phyloP scores from a whole-genome alignment of 176 grass and related monocot genomes.

The Sorghum bicolor region Sorghum_bicolor_NCBIv3 NC_012875.2:59806001-59806500 shows the following conservation, averaged over 20 bases:
- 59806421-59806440: neutral
- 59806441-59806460: neutral
- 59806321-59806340: neutral
- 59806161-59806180: neutral
- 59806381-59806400: conserved; percentile 28
- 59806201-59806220: neutral
- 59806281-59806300: conserved; percentile 6
- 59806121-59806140: neutral
- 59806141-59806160: neutral
- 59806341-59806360: neutral
- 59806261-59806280: neutral
- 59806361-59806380: conserved; percentile 11
- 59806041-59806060: neutral
- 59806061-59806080: neutral
- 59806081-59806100: neutral
- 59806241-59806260: neutral
- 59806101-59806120: neutral
- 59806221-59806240: neutral
- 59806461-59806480: too few relatives aligned
- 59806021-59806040: neutral
- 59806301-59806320: conserved; percentile 5
- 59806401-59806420: neutral
- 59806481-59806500: neutral
- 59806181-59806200: conserved; percentile 17
- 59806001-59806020: too few relatives aligned